Evolutionary conservation across 371 early-diverging fungal genomes (phyloP).

Genomic region (Apophysomyces ossiformis): DNA sequence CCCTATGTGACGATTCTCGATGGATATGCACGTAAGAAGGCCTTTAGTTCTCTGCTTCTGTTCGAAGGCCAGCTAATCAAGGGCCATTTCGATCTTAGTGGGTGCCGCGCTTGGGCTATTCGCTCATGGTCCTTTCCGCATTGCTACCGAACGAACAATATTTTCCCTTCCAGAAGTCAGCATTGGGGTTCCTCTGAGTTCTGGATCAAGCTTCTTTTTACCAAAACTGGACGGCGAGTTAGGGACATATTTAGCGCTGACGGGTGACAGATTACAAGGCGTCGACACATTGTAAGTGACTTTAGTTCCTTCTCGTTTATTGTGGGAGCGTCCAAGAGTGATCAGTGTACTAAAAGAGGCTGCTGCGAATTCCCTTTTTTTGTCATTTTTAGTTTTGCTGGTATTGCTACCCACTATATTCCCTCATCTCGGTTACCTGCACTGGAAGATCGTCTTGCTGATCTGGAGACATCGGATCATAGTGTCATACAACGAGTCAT

Average conservation of each 20-base stretch:
- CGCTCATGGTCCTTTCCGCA: conserved; percentile 93
- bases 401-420: conserved; percentile 97
- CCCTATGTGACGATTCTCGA: conserved; percentile 90
- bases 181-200: conserved; percentile 94
- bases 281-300: conserved; percentile 81
- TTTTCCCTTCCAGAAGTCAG: conserved; percentile 94
- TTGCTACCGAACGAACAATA: conserved; percentile 91
- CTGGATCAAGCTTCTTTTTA: conserved; percentile 93
- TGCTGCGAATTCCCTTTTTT: too few relatives aligned
- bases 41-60: conserved; percentile 5
- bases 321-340: too few relatives aligned
- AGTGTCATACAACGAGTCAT: conserved; percentile 87
- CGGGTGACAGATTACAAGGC: conserved; percentile 85
- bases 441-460: conserved; percentile 82
- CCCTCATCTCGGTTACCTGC: conserved; percentile 83
- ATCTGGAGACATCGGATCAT: conserved; percentile 81
- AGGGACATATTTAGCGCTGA: conserved; percentile 92
- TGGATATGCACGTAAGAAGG: conserved; percentile 82
- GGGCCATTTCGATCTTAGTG: conserved; percentile 54
- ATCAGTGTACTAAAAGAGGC: too few relatives aligned
- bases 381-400: conserved; percentile 65
- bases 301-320: background rate
- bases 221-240: conserved; percentile 91
- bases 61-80: too few relatives aligned
- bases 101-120: conserved; percentile 97